Evolutionary conservation across 1,284 basidiomycete species (phyloP).

Genomic region (Leccinum solheimii): DNA sequence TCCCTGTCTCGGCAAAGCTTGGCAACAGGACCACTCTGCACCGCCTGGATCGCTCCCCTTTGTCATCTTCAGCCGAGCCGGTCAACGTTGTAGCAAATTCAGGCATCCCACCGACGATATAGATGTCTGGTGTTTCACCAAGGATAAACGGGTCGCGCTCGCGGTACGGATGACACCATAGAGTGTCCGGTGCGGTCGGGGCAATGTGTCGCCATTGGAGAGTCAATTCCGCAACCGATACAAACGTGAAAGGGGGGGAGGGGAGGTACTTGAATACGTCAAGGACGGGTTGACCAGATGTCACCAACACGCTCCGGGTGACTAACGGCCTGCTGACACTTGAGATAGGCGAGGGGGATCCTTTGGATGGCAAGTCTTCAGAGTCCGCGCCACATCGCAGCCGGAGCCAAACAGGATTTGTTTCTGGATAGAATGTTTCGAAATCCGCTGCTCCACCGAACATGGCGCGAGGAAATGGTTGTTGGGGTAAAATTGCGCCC

Average conservation of each 20-base stretch:
- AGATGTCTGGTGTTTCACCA: conserved; percentile 81
- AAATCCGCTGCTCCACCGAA: conserved; percentile 71
- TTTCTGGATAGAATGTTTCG: conserved; percentile 75
- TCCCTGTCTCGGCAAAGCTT: conserved; percentile 70
- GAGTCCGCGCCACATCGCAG: conserved; percentile 39
- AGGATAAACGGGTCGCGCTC: conserved; percentile 90
- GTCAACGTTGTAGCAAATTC: conserved; percentile 76
- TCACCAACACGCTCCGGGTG: conserved; percentile 67
- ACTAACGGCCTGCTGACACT: conserved; percentile 24
- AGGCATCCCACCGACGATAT: conserved; percentile 92
- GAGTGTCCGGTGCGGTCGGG: conserved; percentile 96
- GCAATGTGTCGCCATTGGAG: conserved; percentile 95
- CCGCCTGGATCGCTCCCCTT: conserved; percentile 37
- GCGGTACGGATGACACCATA: conserved; percentile 97
- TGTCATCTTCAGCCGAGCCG: conserved; percentile 33
- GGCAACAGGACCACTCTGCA: conserved; percentile 87
- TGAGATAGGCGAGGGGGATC: conserved; percentile 11
- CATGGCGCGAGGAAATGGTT: conserved; percentile 90
- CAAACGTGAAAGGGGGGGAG: conserved; percentile 61
- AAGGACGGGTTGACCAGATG: conserved; percentile 91
- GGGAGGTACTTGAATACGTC: conserved; percentile 94
- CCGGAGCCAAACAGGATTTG: conserved; percentile 89
- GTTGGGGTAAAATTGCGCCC: conserved; percentile 89
- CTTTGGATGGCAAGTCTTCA: conserved; percentile 17
- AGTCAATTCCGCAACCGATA: conserved; percentile 78